A percentile compares a stretch with the other conserved stretches of the same genome.
Evolutionary conservation across 1,284 basidiomycete species (phyloP).

Genomic region (Cutaneotrichosporon cavernicola): DNA sequence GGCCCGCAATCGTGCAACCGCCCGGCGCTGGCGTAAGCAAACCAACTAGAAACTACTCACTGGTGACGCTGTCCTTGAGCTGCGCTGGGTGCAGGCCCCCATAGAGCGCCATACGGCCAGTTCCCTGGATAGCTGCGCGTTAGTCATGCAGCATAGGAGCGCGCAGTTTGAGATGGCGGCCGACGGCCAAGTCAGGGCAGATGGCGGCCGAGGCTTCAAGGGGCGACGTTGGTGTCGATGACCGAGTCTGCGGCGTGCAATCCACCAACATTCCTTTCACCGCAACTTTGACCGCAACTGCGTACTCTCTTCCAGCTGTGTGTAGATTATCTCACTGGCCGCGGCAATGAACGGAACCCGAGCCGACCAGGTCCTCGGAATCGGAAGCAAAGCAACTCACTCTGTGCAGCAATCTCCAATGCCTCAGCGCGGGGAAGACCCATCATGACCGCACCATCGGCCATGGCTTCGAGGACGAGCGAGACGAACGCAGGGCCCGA

Average conservation of each 20-base stretch:
- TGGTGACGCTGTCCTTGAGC: conserved; percentile 96
- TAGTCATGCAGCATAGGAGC: not conserved
- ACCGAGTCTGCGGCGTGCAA: not conserved
- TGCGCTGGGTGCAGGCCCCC: conserved; percentile 88
- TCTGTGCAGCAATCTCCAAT: conserved; percentile 91
- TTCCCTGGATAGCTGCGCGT: conserved; percentile 82
- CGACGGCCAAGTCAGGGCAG: not conserved
- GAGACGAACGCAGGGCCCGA: conserved; percentile 97
- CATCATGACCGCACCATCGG: conserved; percentile 99
- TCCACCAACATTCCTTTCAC: not conserved
- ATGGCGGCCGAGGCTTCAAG: not conserved
- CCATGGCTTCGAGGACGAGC: conserved; percentile 97
- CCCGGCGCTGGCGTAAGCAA: conserved; percentile 72
- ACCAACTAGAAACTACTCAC: conserved; percentile 57
- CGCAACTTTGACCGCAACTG: not conserved
- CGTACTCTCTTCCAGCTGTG: not conserved
- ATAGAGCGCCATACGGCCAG: conserved; percentile 92
- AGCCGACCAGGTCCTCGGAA: not conserved
- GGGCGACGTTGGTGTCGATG: not conserved
- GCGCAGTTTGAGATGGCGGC: not conserved
- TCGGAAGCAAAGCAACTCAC: conserved; percentile 57
- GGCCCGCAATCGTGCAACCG: conserved; percentile 96
- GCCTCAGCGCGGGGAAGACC: conserved; percentile 92
- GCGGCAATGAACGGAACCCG: not conserved
- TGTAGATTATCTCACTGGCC: not conserved